Percentiles rank a stretch among this genome's conserved stretches.
Conservation (phyloP, 345 rosid species). For the Pseudoturritis turrita region DNA sequence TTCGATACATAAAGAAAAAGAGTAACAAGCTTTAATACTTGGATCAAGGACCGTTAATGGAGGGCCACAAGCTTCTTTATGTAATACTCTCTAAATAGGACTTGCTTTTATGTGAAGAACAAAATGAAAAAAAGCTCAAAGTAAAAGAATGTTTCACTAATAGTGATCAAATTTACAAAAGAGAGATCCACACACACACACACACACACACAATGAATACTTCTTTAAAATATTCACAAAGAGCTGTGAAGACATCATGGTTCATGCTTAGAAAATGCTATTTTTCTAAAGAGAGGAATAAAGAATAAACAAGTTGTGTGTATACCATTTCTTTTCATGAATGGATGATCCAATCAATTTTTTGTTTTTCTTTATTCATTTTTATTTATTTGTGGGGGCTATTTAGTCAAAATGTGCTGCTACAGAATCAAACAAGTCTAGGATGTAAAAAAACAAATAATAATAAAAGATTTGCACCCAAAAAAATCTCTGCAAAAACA, state of each 20-base stretch:
- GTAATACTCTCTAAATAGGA: conserved; percentile 21
- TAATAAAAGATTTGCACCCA: conserved; percentile 11
- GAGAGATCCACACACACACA: neutral
- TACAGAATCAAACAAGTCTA: conserved; percentile 5
- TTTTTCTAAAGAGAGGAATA: neutral
- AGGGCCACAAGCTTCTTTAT: conserved; percentile 23
- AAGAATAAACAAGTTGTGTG: conserved; percentile 16
- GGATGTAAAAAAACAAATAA: neutral
- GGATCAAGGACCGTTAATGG: conserved; percentile 47
- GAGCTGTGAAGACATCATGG: conserved; percentile 20
- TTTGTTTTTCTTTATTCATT: neutral
- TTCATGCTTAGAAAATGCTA: conserved; percentile 30
- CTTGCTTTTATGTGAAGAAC: conserved; percentile 24
- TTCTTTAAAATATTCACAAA: conserved; percentile 1
- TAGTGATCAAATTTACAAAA: conserved; percentile 1
- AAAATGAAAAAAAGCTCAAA: neutral
- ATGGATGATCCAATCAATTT: conserved; percentile 12
- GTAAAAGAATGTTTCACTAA: conserved; percentile 10
- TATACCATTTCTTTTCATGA: conserved; percentile 8
- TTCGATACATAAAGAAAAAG: conserved; percentile 23
- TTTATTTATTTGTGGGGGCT: neutral
- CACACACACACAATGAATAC: neutral
- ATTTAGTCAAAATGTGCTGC: conserved; percentile 34
- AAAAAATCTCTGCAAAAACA: conserved; percentile 16
- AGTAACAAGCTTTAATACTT: conserved; percentile 46